A percentile compares a stretch with the other conserved stretches of the same genome.
Evolutionary conservation across 495 filamentous ascomycete species (phyloP).

Genomic region (Penicillium lividum): DNA sequence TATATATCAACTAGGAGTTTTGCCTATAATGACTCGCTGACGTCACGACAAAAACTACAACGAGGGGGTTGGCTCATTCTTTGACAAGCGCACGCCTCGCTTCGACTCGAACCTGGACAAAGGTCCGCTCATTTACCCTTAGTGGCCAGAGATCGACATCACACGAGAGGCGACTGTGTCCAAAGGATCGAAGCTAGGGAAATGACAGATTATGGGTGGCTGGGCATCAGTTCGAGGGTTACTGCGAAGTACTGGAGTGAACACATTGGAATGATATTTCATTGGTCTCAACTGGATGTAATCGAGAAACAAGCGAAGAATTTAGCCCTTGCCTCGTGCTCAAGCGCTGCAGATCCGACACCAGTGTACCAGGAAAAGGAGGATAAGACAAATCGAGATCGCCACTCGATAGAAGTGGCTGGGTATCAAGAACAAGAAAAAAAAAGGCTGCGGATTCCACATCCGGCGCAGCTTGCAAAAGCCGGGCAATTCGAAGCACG

Average conservation of each 20-base stretch:
- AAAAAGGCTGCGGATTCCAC: background rate
- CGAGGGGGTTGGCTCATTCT: constrained; percentile 45
- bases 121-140: constrained; percentile 27
- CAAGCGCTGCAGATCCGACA: constrained; percentile 1
- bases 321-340: background rate
- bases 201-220: background rate
- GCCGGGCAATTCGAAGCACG: background rate
- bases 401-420: constrained; percentile 3
- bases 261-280: background rate
- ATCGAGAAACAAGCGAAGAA: background rate
- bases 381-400: constrained; percentile 4
- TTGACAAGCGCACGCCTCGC: constrained; percentile 47
- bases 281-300: background rate
- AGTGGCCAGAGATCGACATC: constrained; percentile 27
- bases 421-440: constrained; percentile 8
- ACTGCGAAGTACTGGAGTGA: background rate
- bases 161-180: constrained; percentile 9
- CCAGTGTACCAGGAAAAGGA: background rate
- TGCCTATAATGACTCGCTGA: background rate
- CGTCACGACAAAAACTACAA: constrained; percentile 32
- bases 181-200: constrained; percentile 17
- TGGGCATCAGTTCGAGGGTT: background rate
- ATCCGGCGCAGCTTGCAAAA: background rate
- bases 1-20: background rate
- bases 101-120: constrained; percentile 41